Evolutionary conservation across 169 alveolate genomes (phyloP).

Genomic region (Plasmodium berghei): DNA sequence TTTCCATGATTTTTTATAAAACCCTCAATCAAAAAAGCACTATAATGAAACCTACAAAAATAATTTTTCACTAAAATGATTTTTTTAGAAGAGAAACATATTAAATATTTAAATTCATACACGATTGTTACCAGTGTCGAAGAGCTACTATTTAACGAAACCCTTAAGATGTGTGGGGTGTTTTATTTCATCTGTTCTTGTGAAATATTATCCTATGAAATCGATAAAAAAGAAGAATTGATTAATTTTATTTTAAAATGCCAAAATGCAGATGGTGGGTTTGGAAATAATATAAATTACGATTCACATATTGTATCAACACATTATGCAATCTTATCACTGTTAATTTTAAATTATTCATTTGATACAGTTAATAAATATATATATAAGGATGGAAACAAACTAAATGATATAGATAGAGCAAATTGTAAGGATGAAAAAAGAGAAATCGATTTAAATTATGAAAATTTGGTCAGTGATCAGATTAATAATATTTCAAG

Average conservation of each 20-base stretch:
- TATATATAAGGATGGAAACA: neutral
- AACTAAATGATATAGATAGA: neutral
- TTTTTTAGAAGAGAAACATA: constrained; percentile 63
- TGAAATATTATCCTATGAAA: constrained; percentile 73
- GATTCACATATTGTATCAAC: constrained; percentile 85
- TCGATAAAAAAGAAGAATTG: constrained; percentile 78
- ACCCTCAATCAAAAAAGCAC: too few relatives aligned
- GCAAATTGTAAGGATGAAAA: neutral
- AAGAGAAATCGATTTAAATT: neutral
- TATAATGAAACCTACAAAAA: too few relatives aligned
- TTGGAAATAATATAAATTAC: constrained; percentile 82
- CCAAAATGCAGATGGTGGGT: constrained; percentile 83
- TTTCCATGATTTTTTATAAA: too few relatives aligned
- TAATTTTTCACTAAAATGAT: neutral
- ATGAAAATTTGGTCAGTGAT: neutral
- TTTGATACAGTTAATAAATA: constrained; percentile 14
- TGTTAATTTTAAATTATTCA: constrained; percentile 38
- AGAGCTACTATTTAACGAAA: constrained; percentile 84
- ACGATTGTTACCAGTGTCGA: constrained; percentile 75
- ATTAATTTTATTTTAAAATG: constrained; percentile 64
- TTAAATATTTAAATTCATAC: constrained; percentile 71
- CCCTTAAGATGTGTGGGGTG: constrained; percentile 84
- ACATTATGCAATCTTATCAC: constrained; percentile 76
- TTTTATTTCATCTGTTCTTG: constrained; percentile 83
- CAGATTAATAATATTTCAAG: neutral